phyloP scores from a whole-genome alignment of 2,329 filamentous ascomycete genomes.

The Alternaria sp. region DNA sequence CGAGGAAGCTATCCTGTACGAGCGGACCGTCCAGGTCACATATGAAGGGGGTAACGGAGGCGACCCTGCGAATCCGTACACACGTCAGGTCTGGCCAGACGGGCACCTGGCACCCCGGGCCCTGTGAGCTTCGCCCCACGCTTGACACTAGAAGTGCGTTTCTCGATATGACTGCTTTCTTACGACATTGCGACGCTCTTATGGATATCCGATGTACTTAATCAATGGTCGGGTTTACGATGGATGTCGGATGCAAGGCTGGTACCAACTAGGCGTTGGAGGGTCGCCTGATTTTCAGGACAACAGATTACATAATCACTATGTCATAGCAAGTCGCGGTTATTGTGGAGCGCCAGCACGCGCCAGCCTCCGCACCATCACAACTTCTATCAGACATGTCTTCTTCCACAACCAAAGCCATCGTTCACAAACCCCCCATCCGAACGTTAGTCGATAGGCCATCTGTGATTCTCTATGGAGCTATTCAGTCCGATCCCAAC shows the following conservation, averaged over 20 bases:
- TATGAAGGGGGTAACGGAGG: constrained; percentile 11
- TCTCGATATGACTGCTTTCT: not conserved
- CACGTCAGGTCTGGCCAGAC: not conserved
- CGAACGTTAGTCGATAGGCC: constrained; percentile 23
- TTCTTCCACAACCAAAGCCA: constrained; percentile 11
- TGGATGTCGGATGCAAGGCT: not conserved
- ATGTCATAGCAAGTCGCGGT: not conserved
- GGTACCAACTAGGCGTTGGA: not conserved
- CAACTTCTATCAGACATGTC: constrained; percentile 15
- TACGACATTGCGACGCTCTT: not conserved
- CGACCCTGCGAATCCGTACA: not conserved
- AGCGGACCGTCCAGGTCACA: constrained; percentile 24
- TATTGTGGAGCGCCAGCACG: not conserved
- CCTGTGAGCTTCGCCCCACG: not conserved
- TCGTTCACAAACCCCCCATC: constrained; percentile 31
- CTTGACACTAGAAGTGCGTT: not conserved
- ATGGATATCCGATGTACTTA: not conserved
- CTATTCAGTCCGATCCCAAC: constrained; percentile 50
- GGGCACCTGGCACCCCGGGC: not conserved
- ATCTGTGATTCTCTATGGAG: constrained; percentile 65
- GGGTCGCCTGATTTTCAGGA: not conserved
- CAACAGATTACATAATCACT: not conserved
- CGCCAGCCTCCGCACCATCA: not conserved
- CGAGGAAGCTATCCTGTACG: constrained; percentile 27
- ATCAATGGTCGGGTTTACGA: not conserved